These are phyloP conservation scores for Takakia lepidozioides DNA, from an alignment of 225 moss, liverwort and hornwort genomes.

Conservation along the genomic window DNA sequence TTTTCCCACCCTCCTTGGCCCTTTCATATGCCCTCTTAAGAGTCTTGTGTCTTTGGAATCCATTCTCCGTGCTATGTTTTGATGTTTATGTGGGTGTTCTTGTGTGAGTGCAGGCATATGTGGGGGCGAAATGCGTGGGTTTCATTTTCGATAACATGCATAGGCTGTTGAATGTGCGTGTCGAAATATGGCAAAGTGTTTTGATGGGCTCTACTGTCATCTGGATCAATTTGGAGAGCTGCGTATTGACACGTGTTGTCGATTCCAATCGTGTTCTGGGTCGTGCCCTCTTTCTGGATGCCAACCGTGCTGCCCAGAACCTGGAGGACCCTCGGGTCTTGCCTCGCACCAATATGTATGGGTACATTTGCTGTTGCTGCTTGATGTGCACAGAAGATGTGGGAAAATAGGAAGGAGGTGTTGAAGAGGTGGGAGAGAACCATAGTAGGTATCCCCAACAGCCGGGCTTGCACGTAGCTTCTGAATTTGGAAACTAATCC, in stretches of 20 bases:
- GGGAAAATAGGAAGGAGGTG: too few species aligned
- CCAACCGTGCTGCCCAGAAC: conserved; percentile 22
- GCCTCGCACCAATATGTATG: conserved; percentile 39
- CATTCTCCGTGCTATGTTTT: too few species aligned
- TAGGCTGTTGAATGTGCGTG: conserved; percentile 54
- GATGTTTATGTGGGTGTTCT: too few species aligned
- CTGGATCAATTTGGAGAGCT: conserved; percentile 92
- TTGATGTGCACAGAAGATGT: too few species aligned
- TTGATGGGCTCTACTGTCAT: conserved; percentile 85
- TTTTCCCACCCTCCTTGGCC: too few species aligned
- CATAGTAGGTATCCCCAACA: too few species aligned
- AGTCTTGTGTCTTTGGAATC: too few species aligned
- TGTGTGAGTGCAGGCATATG: conserved; percentile 56
- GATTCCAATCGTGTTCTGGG: conserved; percentile 77
- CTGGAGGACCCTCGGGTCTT: conserved; percentile 26
- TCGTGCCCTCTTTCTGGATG: conserved; percentile 64
- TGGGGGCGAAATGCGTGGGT: conserved; percentile 89
- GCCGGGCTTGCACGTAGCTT: too few species aligned
- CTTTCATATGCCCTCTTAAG: too few species aligned
- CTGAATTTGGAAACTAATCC: too few species aligned
- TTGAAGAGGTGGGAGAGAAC: too few species aligned
- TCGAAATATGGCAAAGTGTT: conserved; percentile 83
- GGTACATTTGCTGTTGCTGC: too few species aligned
- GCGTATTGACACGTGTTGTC: conserved; percentile 61
- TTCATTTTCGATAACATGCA: conserved; percentile 80